Conservation (phyloP, 2,329 filamentous ascomycete genomes). For the Ophiostoma sp. region DNA sequence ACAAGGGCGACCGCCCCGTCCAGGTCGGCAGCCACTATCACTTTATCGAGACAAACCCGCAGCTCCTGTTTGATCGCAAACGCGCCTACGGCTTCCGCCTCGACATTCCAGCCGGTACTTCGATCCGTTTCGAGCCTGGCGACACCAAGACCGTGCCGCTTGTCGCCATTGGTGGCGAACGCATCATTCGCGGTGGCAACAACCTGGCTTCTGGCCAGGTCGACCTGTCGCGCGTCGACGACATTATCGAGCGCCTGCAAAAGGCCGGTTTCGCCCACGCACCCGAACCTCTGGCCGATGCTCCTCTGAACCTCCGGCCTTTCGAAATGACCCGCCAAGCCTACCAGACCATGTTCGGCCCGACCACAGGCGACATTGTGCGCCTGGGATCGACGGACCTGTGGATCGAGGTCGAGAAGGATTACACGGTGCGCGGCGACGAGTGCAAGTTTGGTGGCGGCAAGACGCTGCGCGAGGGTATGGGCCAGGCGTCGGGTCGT, state of each 20-base stretch:
- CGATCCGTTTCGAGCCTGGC: constrained; percentile 89
- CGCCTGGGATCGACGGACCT: constrained; percentile 80
- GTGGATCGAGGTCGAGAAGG: constrained; percentile 87
- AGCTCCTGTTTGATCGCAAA: constrained; percentile 82
- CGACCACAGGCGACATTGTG: constrained; percentile 84
- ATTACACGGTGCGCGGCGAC: constrained; percentile 82
- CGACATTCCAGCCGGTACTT: constrained; percentile 88
- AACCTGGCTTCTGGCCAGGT: constrained; percentile 71
- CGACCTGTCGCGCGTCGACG: constrained; percentile 61
- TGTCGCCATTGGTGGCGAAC: constrained; percentile 81
- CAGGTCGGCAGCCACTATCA: constrained; percentile 96
- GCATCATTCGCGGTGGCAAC: constrained; percentile 83
- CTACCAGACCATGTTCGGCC: constrained; percentile 89
- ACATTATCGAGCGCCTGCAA: constrained; percentile 67
- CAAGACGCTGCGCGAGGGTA: constrained; percentile 90
- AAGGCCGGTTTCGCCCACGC: constrained; percentile 75
- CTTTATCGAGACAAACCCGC: constrained; percentile 91
- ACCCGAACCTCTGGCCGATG: constrained; percentile 55
- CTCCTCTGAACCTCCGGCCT: constrained; percentile 56
- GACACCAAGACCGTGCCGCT: constrained; percentile 87
- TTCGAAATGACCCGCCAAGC: constrained; percentile 73
- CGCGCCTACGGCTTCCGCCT: constrained; percentile 81
- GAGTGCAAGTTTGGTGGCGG: constrained; percentile 95
- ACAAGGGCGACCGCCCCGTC: constrained; percentile 83
- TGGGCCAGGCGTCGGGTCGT: constrained; percentile 86